Evolutionary conservation across 2,329 filamentous ascomycete genomes (phyloP).

Genomic region (Pseudogymnoascus sp.): DNA sequence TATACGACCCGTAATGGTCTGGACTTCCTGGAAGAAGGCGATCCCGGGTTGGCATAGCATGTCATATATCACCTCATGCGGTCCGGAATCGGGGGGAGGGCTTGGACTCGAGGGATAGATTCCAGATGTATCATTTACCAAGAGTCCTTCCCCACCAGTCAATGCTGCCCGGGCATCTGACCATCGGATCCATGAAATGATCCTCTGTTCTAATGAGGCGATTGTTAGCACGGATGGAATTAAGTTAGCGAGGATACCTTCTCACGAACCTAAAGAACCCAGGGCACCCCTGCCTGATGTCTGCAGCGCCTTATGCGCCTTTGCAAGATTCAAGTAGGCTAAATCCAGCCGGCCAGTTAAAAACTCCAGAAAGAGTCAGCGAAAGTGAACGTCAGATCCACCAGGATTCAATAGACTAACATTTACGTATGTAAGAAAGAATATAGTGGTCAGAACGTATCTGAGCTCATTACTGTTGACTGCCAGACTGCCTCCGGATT

Average conservation of each 20-base stretch:
- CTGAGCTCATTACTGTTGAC: not conserved
- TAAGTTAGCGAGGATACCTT: not conserved
- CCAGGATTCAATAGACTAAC: not conserved
- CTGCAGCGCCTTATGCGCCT: slow-evolving; percentile 5
- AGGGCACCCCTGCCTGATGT: slow-evolving; percentile 2
- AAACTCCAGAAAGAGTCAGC: slow-evolving; percentile 1
- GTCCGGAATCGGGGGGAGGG: not conserved
- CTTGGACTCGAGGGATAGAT: not conserved
- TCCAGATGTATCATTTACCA: slow-evolving; percentile 6
- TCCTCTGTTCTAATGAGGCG: not conserved
- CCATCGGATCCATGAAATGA: slow-evolving; percentile 3
- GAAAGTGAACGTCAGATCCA: not conserved
- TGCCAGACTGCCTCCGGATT: not conserved
- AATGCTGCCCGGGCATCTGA: slow-evolving; percentile 3
- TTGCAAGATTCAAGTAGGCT: slow-evolving; percentile 6
- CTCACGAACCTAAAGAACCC: slow-evolving; percentile 1
- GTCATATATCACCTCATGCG: slow-evolving; percentile 42
- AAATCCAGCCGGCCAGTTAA: slow-evolving; percentile 6
- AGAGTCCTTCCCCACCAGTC: not conserved
- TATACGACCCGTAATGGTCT: slow-evolving; percentile 46
- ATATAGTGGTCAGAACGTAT: slow-evolving; percentile 7
- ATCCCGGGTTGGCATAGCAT: slow-evolving; percentile 44
- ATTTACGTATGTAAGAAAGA: slow-evolving; percentile 3
- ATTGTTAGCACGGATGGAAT: not conserved
- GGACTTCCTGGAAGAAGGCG: slow-evolving; percentile 48